Evolutionary conservation across 225 moss, liverwort and hornwort genomes (phyloP), one percentile per base, ranked within the genome.

Genomic region (Climacium dendroides): DNA sequence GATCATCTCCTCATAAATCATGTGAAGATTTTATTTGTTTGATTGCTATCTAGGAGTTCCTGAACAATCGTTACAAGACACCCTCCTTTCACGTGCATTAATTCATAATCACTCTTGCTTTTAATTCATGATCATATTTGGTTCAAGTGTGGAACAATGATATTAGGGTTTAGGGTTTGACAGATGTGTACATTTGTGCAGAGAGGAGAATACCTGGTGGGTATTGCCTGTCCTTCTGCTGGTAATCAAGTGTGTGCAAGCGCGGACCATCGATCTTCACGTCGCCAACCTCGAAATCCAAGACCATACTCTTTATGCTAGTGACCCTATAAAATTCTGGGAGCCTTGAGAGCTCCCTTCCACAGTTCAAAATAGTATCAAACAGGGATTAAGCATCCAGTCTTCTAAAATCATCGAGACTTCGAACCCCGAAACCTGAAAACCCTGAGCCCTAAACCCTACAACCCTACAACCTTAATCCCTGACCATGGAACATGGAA

Each of bases 171-270:
- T 20, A n/a, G 74, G 28, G 29, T n/a, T 60, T 85, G 61, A 75
- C 37, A 20, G 30, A 7, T 5, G 25, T 29, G 62, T 17, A 6
- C 24, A 34, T 83, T 62, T 88, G 24, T 87, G 87, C 96, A 98
- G 98, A 88, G 98, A 96, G 90, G 97, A 96, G 34, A 92, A 95
- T 67, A 96, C 92, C 82, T 96, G 98, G 98, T 98, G 98, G 98
- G 83, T 98, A 43, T 90, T 98, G 73, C 96, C 98, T 62, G 81
- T 91, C 43, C 91, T 98, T 52, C 94, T 98, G 79, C 62, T 94
- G 73, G 47, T 90, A 28, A 89, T 95, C 79, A 96, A 98, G 90
- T 93, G 93, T 75, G 90, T 96, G 62, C 96, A 96, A 94, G 91
- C 94, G 18, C 92, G 95, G 89, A 95, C 92, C 87, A 94, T 98